Base-by-base conservation (phyloP, 1,139 yeast genomes). In the Blastobotrys malaysiensis region DNA sequence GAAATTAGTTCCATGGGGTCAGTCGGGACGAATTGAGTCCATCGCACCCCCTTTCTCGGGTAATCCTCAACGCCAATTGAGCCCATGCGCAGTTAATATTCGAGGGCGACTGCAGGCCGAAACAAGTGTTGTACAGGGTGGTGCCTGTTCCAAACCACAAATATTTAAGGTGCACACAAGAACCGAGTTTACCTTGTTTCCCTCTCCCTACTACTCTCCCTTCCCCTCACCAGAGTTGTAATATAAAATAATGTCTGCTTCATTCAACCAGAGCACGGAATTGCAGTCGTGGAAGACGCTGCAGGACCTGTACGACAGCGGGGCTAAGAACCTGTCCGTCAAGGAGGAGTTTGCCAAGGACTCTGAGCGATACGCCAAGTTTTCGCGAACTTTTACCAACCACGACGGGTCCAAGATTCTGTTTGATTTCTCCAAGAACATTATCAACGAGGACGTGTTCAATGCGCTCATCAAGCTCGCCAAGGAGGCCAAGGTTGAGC, bases 341-440 rank as follows among this genome's bases (percentile, higher is more conserved):
- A 81, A 81, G 70, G 86, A 84, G 50, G 95, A 87, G 64, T 93
- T 93, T 73, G 72, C 78, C 53, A 74, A 80, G 62, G 97, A 93
- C 72, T 73, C 88, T 16, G 67, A 79, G 59, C 83, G 99, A 71
- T 89, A 84, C 70, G 78, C 76, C 60, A 89, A 88, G 73, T 83
- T 77, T 67, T 81, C 95, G 62, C 82, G 82, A 70, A 83, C 88
- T 55, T 89, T 90, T 72, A 75, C 77, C 65, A 91, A 90, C 77
- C 87, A 70, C 71, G 97, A 91, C 68, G 91, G 86, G 48, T 86
- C 96, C 52, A 78, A 90, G 76, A 87, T 93, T 67, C 77, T 93
- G 67, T 93, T 91, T 70, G 99, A 93, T 73, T 93, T 85, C 79
- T 88, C 97, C 66, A 93, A 93, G 80, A 93, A 93, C 76, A 80